These are phyloP conservation scores for Aspergillus luchuensis DNA, from an alignment of 2,329 filamentous ascomycete genomes.

Conservation along the genomic window DNA sequence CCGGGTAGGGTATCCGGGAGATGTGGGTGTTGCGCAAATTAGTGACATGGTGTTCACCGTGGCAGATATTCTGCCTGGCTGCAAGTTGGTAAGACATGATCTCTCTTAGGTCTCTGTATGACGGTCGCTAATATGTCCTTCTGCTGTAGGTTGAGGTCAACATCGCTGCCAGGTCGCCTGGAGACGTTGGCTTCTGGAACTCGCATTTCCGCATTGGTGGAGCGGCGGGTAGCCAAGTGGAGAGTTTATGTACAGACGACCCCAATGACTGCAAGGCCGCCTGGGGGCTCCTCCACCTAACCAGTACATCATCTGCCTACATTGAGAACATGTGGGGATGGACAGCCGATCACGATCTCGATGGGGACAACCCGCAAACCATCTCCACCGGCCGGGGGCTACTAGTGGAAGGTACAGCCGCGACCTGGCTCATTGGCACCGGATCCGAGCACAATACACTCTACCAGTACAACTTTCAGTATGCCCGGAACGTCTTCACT, in stretches of 20 bases:
- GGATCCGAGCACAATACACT: slow-evolving; percentile 52
- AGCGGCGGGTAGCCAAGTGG: slow-evolving; percentile 43
- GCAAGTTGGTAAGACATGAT: slow-evolving; percentile 35
- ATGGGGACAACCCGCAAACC: slow-evolving; percentile 36
- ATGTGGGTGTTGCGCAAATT: slow-evolving; percentile 53
- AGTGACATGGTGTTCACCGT: slow-evolving; percentile 56
- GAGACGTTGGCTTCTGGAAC: slow-evolving; percentile 56
- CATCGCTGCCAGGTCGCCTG: slow-evolving; percentile 49
- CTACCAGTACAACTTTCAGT: slow-evolving; percentile 52
- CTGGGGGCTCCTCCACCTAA: slow-evolving; percentile 54
- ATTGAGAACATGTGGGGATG: slow-evolving; percentile 57
- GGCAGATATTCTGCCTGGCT: slow-evolving; percentile 47
- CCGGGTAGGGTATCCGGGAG: slow-evolving; percentile 53
- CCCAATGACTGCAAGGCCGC: slow-evolving; percentile 50
- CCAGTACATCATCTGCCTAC: slow-evolving; percentile 49
- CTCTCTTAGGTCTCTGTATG: not conserved
- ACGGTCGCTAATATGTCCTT: not conserved
- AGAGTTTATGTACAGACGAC: slow-evolving; percentile 38
- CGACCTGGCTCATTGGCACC: slow-evolving; percentile 50
- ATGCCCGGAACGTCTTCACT: slow-evolving; percentile 45
- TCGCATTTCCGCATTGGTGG: slow-evolving; percentile 52
- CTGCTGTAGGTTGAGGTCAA: slow-evolving; percentile 49
- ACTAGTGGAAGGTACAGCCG: slow-evolving; percentile 44
- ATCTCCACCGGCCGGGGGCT: slow-evolving; percentile 45
- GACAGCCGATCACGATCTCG: slow-evolving; percentile 53